Percentiles rank a stretch among this genome's conserved stretches.
Evolutionary conservation across 768 basidiomycete genomes (phyloP).

Genomic region (Suillus weaverae): DNA sequence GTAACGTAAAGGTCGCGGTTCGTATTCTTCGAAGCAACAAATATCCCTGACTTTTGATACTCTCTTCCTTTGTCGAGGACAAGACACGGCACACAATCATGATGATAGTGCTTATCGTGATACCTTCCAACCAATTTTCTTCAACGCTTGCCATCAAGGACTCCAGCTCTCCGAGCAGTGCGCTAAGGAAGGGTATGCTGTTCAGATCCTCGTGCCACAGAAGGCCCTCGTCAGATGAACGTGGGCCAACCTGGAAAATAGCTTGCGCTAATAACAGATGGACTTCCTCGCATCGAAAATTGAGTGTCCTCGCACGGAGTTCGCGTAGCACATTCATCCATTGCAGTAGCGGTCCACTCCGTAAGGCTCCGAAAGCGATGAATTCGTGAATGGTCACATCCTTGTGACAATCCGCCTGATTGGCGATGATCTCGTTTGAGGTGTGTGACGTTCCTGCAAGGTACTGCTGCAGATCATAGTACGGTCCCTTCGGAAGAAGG

Average conservation of each 20-base stretch:
- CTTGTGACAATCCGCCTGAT: slow-evolving; percentile 41
- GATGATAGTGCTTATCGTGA: slow-evolving; percentile 34
- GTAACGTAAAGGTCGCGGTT: slow-evolving; percentile 34
- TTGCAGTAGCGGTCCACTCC: slow-evolving; percentile 45
- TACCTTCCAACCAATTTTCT: slow-evolving; percentile 42
- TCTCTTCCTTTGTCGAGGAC: slow-evolving; percentile 17
- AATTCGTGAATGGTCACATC: slow-evolving; percentile 47
- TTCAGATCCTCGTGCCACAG: slow-evolving; percentile 44
- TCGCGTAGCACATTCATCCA: slow-evolving; percentile 53
- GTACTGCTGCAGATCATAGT: slow-evolving; percentile 37
- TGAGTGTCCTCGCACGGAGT: slow-evolving; percentile 38
- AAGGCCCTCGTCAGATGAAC: slow-evolving; percentile 15
- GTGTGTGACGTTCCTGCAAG: slow-evolving; percentile 37
- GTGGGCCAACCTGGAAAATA: slow-evolving; percentile 43
- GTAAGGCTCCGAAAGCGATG: slow-evolving; percentile 44
- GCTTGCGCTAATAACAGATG: slow-evolving; percentile 46
- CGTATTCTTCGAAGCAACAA: slow-evolving; percentile 35
- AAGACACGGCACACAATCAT: slow-evolving; percentile 39
- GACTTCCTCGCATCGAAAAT: slow-evolving; percentile 41
- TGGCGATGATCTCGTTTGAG: slow-evolving; percentile 43
- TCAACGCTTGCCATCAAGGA: slow-evolving; percentile 34
- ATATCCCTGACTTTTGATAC: slow-evolving; percentile 20
- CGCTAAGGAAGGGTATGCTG: slow-evolving; percentile 33
- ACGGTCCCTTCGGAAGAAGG: slow-evolving; percentile 32
- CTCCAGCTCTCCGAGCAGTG: slow-evolving; percentile 38